A percentile compares a stretch with the other conserved stretches of the same genome.
These are phyloP conservation scores for Elasticomyces elasticus DNA, from an alignment of 495 filamentous ascomycete genomes.

Conservation along the genomic window DNA sequence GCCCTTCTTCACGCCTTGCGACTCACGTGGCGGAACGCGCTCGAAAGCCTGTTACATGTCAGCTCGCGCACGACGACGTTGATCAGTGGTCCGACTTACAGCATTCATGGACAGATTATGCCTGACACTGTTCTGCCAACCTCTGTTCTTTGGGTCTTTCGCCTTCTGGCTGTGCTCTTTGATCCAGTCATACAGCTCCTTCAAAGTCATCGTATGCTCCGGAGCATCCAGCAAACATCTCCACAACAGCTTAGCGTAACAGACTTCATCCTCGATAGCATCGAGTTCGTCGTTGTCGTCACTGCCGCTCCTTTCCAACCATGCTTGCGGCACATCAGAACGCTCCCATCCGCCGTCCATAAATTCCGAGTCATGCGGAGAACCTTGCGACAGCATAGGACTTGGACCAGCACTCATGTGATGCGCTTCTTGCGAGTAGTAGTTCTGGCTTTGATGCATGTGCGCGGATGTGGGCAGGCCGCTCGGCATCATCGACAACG, in stretches of 20 bases:
- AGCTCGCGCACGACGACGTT: conserved; percentile 14
- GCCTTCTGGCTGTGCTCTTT: conserved; percentile 67
- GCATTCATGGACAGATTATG: conserved; percentile 97
- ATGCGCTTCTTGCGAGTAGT: neutral
- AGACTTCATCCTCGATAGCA: conserved; percentile 42
- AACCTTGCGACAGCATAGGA: conserved; percentile 6
- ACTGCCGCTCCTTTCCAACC: neutral
- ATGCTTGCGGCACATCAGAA: neutral
- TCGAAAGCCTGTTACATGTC: conserved; percentile 51
- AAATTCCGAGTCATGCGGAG: neutral
- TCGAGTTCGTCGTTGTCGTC: conserved; percentile 27
- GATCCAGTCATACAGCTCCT: conserved; percentile 90
- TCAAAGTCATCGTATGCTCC: conserved; percentile 60
- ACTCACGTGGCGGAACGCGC: conserved; percentile 42
- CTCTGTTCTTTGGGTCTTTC: conserved; percentile 42
- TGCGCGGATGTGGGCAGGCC: neutral
- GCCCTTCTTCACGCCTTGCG: conserved; percentile 45
- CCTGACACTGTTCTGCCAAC: conserved; percentile 95
- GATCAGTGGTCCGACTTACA: conserved; percentile 44
- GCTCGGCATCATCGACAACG: neutral
- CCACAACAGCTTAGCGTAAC: conserved; percentile 80
- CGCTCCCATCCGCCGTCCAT: conserved; percentile 4
- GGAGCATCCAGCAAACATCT: conserved; percentile 57
- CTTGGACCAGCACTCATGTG: neutral
- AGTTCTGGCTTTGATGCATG: neutral